Evolutionary conservation across 2,329 filamentous ascomycete genomes (phyloP), one percentile per base, ranked within the genome.

Genomic region (Polychaeton citri): DNA sequence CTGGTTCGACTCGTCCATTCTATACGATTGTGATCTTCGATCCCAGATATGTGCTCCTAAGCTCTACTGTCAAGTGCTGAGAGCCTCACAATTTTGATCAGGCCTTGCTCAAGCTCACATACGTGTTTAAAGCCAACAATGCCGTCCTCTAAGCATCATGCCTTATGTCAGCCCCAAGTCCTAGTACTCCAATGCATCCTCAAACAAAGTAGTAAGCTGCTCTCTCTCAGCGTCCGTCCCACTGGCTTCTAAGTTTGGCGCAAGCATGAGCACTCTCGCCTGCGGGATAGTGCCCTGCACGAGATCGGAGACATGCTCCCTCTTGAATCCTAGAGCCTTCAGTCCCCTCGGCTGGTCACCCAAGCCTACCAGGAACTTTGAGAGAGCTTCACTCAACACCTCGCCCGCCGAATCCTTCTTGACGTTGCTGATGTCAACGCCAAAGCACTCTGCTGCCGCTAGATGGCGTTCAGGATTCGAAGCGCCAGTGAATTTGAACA

Each of bases 271-370:
- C 37, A 98, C 92, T 45, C 90, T 69, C 38, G 76, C 76, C 64
- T 98, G 90, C 4, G 90, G 90, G 42, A 98, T 78, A 0, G 90
- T 98, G 1, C 90, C 92, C 60, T 96, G 88, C 1, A 98, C 86
- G 43, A 98, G 64, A 7, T 67, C 74, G 44, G 92, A 84, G 13
- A 98, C 66, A 62, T 96, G 75, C 26, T 74, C 72, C 12, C 60
- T 63, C 36, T 71, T 71, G 53, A 96, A 98, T 0, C 90, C 92
- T 9, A 98, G 62, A 24, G 73, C 76, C 62, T 81, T 85, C 45
- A 98, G 60, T 0, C 92, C 92, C 28, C 76, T 70, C 1, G 92
- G 92, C 65, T 98, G 90, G 52, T 92, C 90, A 19, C 90, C 90
- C 10, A 98, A 62, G 18, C 79, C 74, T 9, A 79, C 73, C 30